phyloP scores from a whole-genome alignment of 805 yeast species.

The Saturnispora halmiae region DNA sequence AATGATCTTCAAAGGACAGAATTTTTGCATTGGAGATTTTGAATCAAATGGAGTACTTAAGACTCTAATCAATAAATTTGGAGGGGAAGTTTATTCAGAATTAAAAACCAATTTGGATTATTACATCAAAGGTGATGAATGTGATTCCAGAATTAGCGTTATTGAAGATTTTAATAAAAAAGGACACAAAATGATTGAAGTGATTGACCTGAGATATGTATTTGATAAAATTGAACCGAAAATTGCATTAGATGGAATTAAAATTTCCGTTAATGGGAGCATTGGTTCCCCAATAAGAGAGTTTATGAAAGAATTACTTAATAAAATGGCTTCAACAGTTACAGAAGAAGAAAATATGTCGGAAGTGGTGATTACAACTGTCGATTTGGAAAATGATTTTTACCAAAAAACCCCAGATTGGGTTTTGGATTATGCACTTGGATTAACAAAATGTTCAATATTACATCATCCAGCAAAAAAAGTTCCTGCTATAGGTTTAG shows the following conservation, averaged over 20 bases:
- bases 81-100: slow-evolving; percentile 61
- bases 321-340: background rate
- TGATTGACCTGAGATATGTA: slow-evolving; percentile 76
- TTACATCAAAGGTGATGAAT: slow-evolving; percentile 44
- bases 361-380: background rate
- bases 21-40: slow-evolving; percentile 47
- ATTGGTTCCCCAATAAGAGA: background rate
- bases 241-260: background rate
- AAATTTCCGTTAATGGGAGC: background rate
- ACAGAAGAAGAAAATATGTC: background rate
- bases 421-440: slow-evolving; percentile 37
- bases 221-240: slow-evolving; percentile 32
- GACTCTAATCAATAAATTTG: slow-evolving; percentile 62
- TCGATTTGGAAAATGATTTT: too few relatives aligned
- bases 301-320: background rate
- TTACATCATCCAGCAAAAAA: slow-evolving; percentile 63
- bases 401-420: slow-evolving; percentile 3
- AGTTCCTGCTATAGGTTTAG: slow-evolving; percentile 44
- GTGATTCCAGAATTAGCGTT: slow-evolving; percentile 37
- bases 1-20: slow-evolving; percentile 52
- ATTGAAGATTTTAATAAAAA: slow-evolving; percentile 24
- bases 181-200: slow-evolving; percentile 35
- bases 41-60: slow-evolving; percentile 55
- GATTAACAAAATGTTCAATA: slow-evolving; percentile 41
- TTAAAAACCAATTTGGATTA: slow-evolving; percentile 73